A percentile compares a stretch with the other conserved stretches of the same genome.
These are phyloP conservation scores for Alternaria incomplexa DNA, from an alignment of 2,329 filamentous ascomycete genomes.

Conservation along the genomic window DNA sequence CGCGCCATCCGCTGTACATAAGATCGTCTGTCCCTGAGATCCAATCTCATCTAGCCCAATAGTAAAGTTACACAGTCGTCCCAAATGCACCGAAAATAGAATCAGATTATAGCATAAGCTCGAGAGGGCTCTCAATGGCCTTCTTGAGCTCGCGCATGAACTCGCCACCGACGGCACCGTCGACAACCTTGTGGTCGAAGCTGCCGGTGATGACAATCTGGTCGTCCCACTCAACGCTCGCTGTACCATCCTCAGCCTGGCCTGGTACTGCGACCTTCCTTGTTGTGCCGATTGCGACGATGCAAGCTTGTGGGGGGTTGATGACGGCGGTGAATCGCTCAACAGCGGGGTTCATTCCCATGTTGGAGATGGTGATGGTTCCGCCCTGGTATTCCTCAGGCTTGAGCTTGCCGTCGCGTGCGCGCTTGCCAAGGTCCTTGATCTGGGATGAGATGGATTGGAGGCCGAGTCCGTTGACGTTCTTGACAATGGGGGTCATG, in stretches of 20 bases:
- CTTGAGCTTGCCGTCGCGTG: slow-evolving; percentile 97
- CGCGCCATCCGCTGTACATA: slow-evolving; percentile 43
- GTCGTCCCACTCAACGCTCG: slow-evolving; percentile 85
- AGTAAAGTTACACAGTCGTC: slow-evolving; percentile 31
- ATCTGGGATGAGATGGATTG: slow-evolving; percentile 85
- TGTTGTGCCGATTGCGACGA: slow-evolving; percentile 91
- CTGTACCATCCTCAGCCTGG: slow-evolving; percentile 80
- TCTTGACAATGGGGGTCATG: slow-evolving; percentile 96
- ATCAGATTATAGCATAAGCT: slow-evolving; percentile 77
- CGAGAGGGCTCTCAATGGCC: slow-evolving; percentile 94
- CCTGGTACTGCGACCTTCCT: slow-evolving; percentile 92
- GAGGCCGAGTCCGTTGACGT: slow-evolving; percentile 84
- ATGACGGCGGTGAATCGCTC: slow-evolving; percentile 98
- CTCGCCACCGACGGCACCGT: slow-evolving; percentile 94
- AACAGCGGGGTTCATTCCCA: slow-evolving; percentile 98
- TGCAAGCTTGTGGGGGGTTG: slow-evolving; percentile 96
- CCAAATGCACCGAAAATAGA: slow-evolving; percentile 16
- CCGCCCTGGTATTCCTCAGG: slow-evolving; percentile 99
- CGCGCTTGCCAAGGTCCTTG: slow-evolving; percentile 97
- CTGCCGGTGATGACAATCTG: slow-evolving; percentile 93
- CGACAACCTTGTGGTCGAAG: slow-evolving; percentile 99
- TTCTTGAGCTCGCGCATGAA: slow-evolving; percentile 98
- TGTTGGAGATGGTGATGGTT: slow-evolving; percentile 99
- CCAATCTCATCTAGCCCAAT: slow-evolving; percentile 18
- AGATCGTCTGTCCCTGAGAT: slow-evolving; percentile 21